phyloP scores from a whole-genome alignment of 2,329 filamentous ascomycete genomes.

The Ambrosiella cleistominuta region DNA sequence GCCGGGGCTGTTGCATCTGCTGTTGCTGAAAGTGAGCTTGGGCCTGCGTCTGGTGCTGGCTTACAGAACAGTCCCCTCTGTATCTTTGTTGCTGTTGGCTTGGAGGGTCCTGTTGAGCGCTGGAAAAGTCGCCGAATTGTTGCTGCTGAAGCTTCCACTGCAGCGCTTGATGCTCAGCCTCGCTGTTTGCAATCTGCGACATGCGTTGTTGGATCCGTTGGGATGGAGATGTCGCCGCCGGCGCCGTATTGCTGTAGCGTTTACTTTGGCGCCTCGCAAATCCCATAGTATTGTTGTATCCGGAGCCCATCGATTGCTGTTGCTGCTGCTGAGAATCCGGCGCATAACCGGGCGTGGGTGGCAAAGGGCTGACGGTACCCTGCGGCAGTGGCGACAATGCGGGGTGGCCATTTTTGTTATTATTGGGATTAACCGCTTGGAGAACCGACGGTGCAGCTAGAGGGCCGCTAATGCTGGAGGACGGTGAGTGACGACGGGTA shows the following conservation, averaged over 20 bases:
- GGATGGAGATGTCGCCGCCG: slow-evolving; percentile 18
- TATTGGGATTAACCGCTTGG: not conserved
- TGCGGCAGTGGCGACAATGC: not conserved
- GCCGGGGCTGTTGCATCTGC: slow-evolving; percentile 21
- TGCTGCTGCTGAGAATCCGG: not conserved
- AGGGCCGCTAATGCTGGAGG: not conserved
- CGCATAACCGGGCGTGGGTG: slow-evolving; percentile 10
- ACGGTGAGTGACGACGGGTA: not conserved
- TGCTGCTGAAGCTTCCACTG: slow-evolving; percentile 19
- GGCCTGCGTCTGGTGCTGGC: slow-evolving; percentile 17
- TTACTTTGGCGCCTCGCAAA: slow-evolving; percentile 39
- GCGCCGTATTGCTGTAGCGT: slow-evolving; percentile 32
- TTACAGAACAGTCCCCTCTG: slow-evolving; percentile 13
- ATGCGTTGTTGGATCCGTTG: slow-evolving; percentile 11
- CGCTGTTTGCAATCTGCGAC: slow-evolving; percentile 12
- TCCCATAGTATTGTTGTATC: slow-evolving; percentile 31
- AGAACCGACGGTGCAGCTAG: not conserved
- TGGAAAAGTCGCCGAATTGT: slow-evolving; percentile 18
- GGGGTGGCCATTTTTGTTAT: not conserved
- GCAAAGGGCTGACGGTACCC: not conserved
- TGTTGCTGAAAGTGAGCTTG: slow-evolving; percentile 3
- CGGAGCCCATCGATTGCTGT: not conserved
- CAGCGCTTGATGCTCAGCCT: slow-evolving; percentile 12
- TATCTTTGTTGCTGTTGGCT: slow-evolving; percentile 16
- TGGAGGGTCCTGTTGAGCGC: slow-evolving; percentile 18